These are phyloP conservation scores for Stachybotrys elegans DNA, from an alignment of 2,329 filamentous ascomycete genomes.

Conservation along the genomic window DNA sequence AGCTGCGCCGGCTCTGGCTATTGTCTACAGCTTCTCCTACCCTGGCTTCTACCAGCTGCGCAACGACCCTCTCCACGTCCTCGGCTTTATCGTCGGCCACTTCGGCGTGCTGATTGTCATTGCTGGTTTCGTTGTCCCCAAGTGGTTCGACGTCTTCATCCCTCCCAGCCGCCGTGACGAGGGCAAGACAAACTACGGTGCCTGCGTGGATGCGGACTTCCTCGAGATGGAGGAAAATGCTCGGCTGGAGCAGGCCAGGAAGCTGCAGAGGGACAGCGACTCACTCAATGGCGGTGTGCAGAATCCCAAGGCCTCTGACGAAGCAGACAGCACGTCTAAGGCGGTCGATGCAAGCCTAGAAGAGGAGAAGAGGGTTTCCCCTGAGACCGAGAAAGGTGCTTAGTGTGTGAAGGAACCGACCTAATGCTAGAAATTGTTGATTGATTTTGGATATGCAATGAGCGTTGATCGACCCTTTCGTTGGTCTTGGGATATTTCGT, in stretches of 20 bases:
- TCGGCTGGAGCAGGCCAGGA: background rate
- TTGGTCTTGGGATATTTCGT: no score
- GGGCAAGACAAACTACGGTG: slow-evolving; percentile 24
- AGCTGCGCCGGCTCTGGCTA: slow-evolving; percentile 42
- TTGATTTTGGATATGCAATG: no score
- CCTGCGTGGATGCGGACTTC: background rate
- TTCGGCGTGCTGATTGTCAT: slow-evolving; percentile 40
- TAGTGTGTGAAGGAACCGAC: no score
- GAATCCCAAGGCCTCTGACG: background rate
- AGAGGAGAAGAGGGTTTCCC: background rate
- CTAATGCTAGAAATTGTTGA: no score
- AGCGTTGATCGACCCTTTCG: no score
- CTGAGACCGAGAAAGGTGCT: no score
- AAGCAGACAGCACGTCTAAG: background rate
- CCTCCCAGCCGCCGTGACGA: slow-evolving; percentile 40
- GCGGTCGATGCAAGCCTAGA: background rate
- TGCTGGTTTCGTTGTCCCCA: slow-evolving; percentile 44
- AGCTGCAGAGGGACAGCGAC: background rate
- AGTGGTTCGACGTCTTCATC: slow-evolving; percentile 49
- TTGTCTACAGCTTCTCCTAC: slow-evolving; percentile 48
- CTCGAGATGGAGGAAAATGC: background rate
- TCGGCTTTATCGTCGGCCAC: slow-evolving; percentile 44
- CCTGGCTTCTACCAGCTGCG: slow-evolving; percentile 41
- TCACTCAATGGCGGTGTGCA: background rate
- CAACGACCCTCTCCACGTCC: slow-evolving; percentile 44